Evolutionary conservation across 345 rosid genomes (phyloP).

Genomic region (Gossypioides kirkii): DNA sequence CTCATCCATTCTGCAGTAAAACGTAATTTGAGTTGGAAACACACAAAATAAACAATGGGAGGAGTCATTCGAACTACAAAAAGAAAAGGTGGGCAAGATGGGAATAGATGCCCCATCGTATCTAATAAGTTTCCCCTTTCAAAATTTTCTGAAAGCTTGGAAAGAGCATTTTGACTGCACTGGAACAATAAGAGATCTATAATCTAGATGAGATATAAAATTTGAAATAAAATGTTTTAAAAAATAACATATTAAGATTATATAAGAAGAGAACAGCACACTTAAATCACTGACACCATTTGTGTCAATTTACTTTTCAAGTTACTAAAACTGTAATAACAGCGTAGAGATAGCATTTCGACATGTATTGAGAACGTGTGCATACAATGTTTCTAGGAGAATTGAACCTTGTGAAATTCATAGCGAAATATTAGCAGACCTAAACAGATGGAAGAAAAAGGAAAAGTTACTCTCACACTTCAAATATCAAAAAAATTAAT

Average conservation of each 20-base stretch:
- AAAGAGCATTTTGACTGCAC: conserved; percentile 3
- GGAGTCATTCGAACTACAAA: background rate
- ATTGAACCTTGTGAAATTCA: background rate
- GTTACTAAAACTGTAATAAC: background rate
- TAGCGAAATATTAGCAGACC: background rate
- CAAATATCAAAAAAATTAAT: background rate
- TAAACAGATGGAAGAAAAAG: background rate
- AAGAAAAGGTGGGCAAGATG: background rate
- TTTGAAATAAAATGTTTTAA: background rate
- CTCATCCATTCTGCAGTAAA: conserved; percentile 74
- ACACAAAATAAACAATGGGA: background rate
- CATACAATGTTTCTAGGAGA: background rate
- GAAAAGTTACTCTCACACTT: background rate
- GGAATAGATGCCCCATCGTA: background rate
- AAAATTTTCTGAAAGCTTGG: background rate
- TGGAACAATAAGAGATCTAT: background rate
- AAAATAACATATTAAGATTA: background rate
- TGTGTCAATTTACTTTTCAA: background rate
- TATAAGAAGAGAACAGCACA: background rate
- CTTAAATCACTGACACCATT: background rate
- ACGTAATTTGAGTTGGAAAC: conserved; percentile 14
- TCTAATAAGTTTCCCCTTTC: background rate
- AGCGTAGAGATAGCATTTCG: background rate
- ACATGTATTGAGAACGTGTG: background rate
- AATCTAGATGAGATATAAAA: background rate